These are phyloP conservation scores for Penicillium hordei DNA, from an alignment of 2,329 filamentous ascomycete species.

Conservation along the genomic window DNA sequence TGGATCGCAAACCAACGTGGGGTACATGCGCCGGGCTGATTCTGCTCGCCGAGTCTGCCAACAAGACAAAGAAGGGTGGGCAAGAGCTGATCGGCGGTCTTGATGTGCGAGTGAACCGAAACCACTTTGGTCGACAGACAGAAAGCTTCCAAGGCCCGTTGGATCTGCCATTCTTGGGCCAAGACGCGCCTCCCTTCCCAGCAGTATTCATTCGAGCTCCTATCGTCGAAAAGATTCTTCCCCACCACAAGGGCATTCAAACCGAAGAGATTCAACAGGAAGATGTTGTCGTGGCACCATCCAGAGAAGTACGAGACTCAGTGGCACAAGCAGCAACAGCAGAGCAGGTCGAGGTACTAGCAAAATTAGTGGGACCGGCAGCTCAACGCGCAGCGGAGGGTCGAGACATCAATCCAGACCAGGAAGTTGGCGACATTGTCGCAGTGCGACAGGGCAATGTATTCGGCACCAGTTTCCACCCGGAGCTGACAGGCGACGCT, in stretches of 20 bases:
- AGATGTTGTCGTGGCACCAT: constrained; percentile 59
- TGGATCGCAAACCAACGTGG: constrained; percentile 80
- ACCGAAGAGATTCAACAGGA: constrained; percentile 48
- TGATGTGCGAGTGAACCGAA: constrained; percentile 85
- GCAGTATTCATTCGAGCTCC: constrained; percentile 94
- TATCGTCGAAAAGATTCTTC: constrained; percentile 80
- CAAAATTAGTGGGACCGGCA: constrained; percentile 55
- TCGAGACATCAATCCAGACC: constrained; percentile 38
- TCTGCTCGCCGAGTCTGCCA: constrained; percentile 81
- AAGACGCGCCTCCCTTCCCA: constrained; percentile 58
- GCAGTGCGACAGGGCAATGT: constrained; percentile 89
- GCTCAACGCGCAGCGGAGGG: constrained; percentile 50
- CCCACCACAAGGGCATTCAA: constrained; percentile 52
- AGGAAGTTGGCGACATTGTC: constrained; percentile 68
- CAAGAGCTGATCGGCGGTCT: constrained; percentile 92
- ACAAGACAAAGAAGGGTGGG: constrained; percentile 82
- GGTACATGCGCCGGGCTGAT: constrained; percentile 96
- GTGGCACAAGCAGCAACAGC: constrained; percentile 47
- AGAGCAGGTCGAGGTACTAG: constrained; percentile 59
- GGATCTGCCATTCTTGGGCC: constrained; percentile 66
- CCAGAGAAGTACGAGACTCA: constrained; percentile 48
- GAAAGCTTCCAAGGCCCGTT: constrained; percentile 84
- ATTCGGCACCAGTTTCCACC: constrained; percentile 93
- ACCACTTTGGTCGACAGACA: constrained; percentile 90
- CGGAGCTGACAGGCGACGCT: constrained; percentile 82